Evolutionary conservation across 2,329 filamentous ascomycete genomes (phyloP).

Genomic region (Fusarium sp.): DNA sequence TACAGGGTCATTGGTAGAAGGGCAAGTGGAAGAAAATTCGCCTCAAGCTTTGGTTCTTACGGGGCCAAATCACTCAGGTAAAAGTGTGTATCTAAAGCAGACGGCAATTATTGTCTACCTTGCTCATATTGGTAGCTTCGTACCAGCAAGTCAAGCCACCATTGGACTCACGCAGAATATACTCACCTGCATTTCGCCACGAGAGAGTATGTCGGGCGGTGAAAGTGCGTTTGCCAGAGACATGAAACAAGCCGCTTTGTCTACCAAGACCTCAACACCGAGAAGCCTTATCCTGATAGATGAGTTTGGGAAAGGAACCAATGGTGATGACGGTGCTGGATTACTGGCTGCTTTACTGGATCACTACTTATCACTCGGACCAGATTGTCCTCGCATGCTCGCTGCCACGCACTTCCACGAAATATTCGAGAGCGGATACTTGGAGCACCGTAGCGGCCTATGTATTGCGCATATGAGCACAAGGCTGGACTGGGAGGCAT

Average conservation of each 20-base stretch:
- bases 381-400: slow-evolving; percentile 63
- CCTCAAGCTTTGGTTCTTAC: slow-evolving; percentile 80
- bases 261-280: slow-evolving; percentile 76
- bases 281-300: slow-evolving; percentile 88
- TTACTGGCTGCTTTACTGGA: slow-evolving; percentile 66
- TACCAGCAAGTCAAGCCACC: slow-evolving; percentile 78
- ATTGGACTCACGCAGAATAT: slow-evolving; percentile 95
- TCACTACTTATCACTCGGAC: slow-evolving; percentile 60
- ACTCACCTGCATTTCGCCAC: slow-evolving; percentile 82
- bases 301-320: slow-evolving; percentile 81
- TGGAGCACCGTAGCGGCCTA: slow-evolving; percentile 61
- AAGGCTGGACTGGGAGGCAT: slow-evolving; percentile 62
- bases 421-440: slow-evolving; percentile 71
- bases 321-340: slow-evolving; percentile 65
- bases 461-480: slow-evolving; percentile 78
- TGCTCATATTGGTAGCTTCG: slow-evolving; percentile 91
- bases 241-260: slow-evolving; percentile 83
- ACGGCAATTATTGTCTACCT: slow-evolving; percentile 90
- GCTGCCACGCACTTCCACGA: slow-evolving; percentile 74
- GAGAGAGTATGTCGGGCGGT: slow-evolving; percentile 66
- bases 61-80: slow-evolving; percentile 95
- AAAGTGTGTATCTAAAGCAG: slow-evolving; percentile 95
- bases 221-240: slow-evolving; percentile 78
- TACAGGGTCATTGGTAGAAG: slow-evolving; percentile 61
- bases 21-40: slow-evolving; percentile 1